phyloP scores from a whole-genome alignment of 768 basidiomycete genomes.

The Rossbeevera mucosa region DNA sequence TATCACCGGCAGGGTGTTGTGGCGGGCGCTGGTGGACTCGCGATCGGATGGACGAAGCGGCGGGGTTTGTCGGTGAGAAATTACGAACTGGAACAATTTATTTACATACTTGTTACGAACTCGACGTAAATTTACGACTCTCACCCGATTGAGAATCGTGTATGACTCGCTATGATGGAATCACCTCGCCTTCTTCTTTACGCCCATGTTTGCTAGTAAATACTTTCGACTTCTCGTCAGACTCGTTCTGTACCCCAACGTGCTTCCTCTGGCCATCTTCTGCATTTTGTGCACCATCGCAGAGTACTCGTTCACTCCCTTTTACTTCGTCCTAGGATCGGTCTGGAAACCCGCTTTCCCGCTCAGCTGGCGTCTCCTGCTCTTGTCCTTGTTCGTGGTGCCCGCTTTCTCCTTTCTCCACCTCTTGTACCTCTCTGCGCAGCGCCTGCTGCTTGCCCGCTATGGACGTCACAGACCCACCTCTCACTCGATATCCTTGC shows the following conservation, averaged over 20 bases:
- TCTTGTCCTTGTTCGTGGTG: constrained; percentile 12
- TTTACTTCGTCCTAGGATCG: constrained; percentile 4
- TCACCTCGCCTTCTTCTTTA: too few relatives aligned
- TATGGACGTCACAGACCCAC: neutral
- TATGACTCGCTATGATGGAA: too few relatives aligned
- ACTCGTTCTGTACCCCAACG: neutral
- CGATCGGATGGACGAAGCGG: neutral
- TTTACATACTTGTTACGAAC: too few relatives aligned
- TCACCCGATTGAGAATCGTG: too few relatives aligned
- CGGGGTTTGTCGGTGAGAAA: neutral
- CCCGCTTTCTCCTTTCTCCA: constrained; percentile 13
- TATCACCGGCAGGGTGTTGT: neutral
- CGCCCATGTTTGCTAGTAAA: neutral
- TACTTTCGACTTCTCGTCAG: neutral
- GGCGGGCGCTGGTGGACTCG: neutral
- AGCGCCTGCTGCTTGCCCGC: neutral
- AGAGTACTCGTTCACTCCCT: constrained; percentile 6
- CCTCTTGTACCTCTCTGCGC: neutral
- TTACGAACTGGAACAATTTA: neutral
- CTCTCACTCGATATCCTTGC: neutral
- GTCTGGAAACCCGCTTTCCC: constrained; percentile 21
- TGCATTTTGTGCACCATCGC: constrained; percentile 5
- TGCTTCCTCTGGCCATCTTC: neutral
- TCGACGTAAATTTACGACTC: neutral
- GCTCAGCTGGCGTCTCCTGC: constrained; percentile 13